Evolutionary conservation across 2,329 filamentous ascomycete species (phyloP), one percentile per base, ranked within the genome.

Genomic region (Apiospora malaysiana): DNA sequence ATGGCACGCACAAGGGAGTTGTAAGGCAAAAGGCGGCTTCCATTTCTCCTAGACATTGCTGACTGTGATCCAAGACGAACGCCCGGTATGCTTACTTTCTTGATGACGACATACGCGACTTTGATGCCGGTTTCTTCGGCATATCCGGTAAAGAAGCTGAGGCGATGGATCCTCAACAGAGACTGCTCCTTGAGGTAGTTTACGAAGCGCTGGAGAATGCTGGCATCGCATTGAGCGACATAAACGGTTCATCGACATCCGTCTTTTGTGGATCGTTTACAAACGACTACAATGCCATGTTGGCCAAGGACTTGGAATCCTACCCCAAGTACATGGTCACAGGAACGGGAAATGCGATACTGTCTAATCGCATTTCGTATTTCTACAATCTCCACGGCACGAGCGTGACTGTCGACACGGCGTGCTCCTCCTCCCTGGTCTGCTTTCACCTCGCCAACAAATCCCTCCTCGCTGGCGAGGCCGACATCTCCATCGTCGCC

Each of bases 1-100:
- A 81, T 42, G 78, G 77, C 0, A 74, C 75, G 67, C 76, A 80
- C 68, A 75, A 82, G 75, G 82, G 74, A 23, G 32, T 25, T 37
- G 46, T 23, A 47, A 23, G 46, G n/a, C 21, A n/a, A n/a, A n/a
- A n/a, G n/a, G n/a, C n/a, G n/a, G n/a, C 23, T 9, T 4, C 23
- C 21, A 4, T 47, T n/a, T n/a, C 5, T 23, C 46, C 12, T 47
- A 47, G 1, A 9, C n/a, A 47, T 8, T 21, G 8, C 45, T 9
- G 21, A 8, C 46, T 47, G n/a, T n/a, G n/a, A 23, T n/a, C 46
- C 6, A 45, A 47, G 46, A 47, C 46, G 21, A 47, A 47, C 10
- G 46, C 46, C 46, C 46, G 46, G 21, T 47, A 47, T n/a, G 46
- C 21, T n/a, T 47, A 47, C 46, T 47, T 47, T n/a, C 46, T 47